Percentiles rank a stretch among this genome's conserved stretches.
phyloP scores from a whole-genome alignment of 257 asterid species.

The Cruciata laevipes region DNA sequence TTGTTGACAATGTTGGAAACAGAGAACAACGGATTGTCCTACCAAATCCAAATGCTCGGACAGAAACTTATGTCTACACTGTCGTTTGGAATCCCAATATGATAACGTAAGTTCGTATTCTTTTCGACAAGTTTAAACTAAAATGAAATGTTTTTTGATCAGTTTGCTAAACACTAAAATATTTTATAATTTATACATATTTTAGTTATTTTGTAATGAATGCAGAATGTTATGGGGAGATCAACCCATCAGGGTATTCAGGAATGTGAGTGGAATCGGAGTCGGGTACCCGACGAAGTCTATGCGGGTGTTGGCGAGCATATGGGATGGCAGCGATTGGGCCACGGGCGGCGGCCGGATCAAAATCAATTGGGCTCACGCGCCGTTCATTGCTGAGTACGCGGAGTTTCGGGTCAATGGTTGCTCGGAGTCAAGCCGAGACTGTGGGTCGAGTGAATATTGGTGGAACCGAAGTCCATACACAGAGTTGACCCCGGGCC shows the following conservation, averaged over 20 bases:
- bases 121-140: too few species aligned
- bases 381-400: conserved; percentile 4
- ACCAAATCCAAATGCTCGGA: not conserved
- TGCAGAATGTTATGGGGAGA: conserved; percentile 56
- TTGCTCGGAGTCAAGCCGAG: not conserved
- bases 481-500: not conserved
- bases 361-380: conserved; percentile 39
- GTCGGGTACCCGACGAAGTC: conserved; percentile 41
- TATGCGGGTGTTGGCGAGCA: conserved; percentile 45
- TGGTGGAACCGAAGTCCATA: conserved; percentile 16
- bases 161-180: too few species aligned
- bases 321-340: conserved; percentile 60
- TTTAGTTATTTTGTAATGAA: too few species aligned
- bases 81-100: not conserved
- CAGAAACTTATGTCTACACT: not conserved
- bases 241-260: conserved; percentile 55
- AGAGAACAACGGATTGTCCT: not conserved
- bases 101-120: not conserved
- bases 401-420: conserved; percentile 12
- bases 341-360: conserved; percentile 60
- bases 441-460: conserved; percentile 9
- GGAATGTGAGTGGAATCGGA: conserved; percentile 37
- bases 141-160: too few species aligned
- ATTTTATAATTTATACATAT: too few species aligned
- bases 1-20: not conserved